Evolutionary conservation across 2,329 filamentous ascomycete genomes (phyloP), one percentile per base, ranked within the genome.

Genomic region (Penicillium palitans): DNA sequence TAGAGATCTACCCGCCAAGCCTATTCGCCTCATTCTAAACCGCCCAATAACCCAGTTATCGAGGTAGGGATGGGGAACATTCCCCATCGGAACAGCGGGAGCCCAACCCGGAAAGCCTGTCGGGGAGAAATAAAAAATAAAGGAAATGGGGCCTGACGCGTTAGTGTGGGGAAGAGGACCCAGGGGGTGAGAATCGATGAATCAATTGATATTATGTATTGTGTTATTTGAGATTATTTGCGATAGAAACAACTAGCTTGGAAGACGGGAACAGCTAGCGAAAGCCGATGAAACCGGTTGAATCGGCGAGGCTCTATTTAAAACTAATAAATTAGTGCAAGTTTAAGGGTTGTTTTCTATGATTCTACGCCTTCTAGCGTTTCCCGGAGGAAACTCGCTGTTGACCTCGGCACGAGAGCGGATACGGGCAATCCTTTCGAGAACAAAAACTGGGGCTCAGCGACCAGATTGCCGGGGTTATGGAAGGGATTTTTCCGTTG

Each of bases 1-100:
- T 45, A 31, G 29, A 41, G 60, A 61, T 61, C 58, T 31, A 17
- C 55, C 35, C 47, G 60, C 61, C 60, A 62, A 63, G 61, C 35
- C 58, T 50, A 33, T 58, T 53, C 58, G 60, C 60, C 56, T 61
- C 58, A 64, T 63, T 66, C 63, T 63, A 51, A 47, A 50, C 33
- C 44, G 29, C 35, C 50, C 44, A 53, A 54, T 35, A 48, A 29
- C 58, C 41, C 58, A 61, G 33, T 17, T 24, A 61, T 61, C 50
- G 35, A 52, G 29, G 46, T 40, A 61, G 40, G 51, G 19, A 55
- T 44, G 37, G 44, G 15, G 25, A 29, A 55, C 58, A 61, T 62
- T 58, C 58, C 47, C 55, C 49, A 47, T 53, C 58, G 54, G 58
- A 60, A 42, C n/a, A 33, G 15, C 45, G 53, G 55, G 39, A 42